phyloP scores from a whole-genome alignment of 441 rosid species.

The Pelargonium myrrhifolium region DNA sequence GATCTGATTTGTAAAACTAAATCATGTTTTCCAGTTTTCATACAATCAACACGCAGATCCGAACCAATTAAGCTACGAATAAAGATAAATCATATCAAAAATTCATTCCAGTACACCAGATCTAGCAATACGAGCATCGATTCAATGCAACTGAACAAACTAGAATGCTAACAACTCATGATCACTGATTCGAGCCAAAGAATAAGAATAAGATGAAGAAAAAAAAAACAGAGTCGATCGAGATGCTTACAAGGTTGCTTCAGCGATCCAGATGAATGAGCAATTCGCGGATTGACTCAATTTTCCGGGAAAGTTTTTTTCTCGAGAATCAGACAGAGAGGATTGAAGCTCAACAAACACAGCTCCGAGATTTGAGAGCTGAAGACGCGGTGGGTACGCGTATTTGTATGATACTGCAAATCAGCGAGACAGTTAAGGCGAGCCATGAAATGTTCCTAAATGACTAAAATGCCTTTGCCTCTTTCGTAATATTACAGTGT shows the following conservation, averaged over 20 bases:
- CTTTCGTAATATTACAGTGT: too few relatives aligned
- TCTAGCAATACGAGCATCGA: not conserved
- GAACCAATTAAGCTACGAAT: slow-evolving; percentile 25
- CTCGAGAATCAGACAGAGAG: slow-evolving; percentile 3
- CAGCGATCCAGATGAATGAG: not conserved
- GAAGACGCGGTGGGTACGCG: too few relatives aligned
- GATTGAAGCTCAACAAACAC: not conserved
- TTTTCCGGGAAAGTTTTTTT: not conserved
- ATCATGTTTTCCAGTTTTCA: too few relatives aligned
- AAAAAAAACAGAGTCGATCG: not conserved
- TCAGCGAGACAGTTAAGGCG: too few relatives aligned
- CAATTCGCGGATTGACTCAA: slow-evolving; percentile 1
- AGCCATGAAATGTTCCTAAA: too few relatives aligned
- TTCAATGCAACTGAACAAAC: not conserved
- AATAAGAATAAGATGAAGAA: too few relatives aligned
- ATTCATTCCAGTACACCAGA: not conserved
- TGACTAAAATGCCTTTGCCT: too few relatives aligned
- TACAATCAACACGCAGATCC: slow-evolving; percentile 28
- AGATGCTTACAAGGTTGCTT: not conserved
- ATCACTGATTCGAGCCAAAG: slow-evolving; percentile 13
- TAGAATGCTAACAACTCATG: slow-evolving; percentile 7
- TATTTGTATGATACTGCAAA: too few relatives aligned
- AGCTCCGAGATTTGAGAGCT: not conserved
- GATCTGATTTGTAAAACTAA: not conserved
- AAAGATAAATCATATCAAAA: slow-evolving; percentile 8